Evolutionary conservation across 176 grass and related monocot species (phyloP), one percentile per base, ranked within the genome.

Genomic region (Cymbopogon citratus): DNA sequence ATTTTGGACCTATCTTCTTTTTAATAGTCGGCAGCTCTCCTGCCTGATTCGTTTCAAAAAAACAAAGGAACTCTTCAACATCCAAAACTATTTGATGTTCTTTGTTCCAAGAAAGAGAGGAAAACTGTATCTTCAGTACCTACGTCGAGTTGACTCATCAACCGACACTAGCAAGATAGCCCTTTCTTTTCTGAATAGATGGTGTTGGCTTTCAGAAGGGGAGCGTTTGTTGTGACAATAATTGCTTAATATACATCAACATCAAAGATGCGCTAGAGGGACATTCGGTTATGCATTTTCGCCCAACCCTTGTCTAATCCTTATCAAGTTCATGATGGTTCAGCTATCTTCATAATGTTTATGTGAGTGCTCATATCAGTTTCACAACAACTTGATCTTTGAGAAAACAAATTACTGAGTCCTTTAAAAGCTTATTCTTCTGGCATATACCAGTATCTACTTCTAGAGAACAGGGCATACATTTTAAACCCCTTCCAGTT

Each of bases 31-130:
- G 3, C 31, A 33, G 3, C 3, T 33, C 3, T 33, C 31, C 31
- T 33, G 31, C 3, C 31, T 33, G 3, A 33, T 33, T 33, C 31
- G 31, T 33, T 33, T 33, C 31, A 33, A 33, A 33, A 33, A 33
- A 33, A 33, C 31, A 33, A 33, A 33, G n/a, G n/a, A 60, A 25
- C 25, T 60, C 24, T 23, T 49, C 29, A 52, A 12, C 71, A 46
- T 63, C 64, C 64, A 31, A 63, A 70, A 12, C 59, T 16, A 23
- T 80, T 29, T 88, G 35, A n/a, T 34, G 83, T 46, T 74, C 48
- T 18, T 25, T 45, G 66, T 46, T 26, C 28, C 12, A 5, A 21
- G 16, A 52, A 38, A 23, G 52, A n/a, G 49, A 48, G 71, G 67
- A 68, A 26, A 67, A 24, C 21, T 21, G 56, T 45, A 64, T 9